phyloP scores from a whole-genome alignment of 139 green algal species.

The Micractinium sp. region DNA sequence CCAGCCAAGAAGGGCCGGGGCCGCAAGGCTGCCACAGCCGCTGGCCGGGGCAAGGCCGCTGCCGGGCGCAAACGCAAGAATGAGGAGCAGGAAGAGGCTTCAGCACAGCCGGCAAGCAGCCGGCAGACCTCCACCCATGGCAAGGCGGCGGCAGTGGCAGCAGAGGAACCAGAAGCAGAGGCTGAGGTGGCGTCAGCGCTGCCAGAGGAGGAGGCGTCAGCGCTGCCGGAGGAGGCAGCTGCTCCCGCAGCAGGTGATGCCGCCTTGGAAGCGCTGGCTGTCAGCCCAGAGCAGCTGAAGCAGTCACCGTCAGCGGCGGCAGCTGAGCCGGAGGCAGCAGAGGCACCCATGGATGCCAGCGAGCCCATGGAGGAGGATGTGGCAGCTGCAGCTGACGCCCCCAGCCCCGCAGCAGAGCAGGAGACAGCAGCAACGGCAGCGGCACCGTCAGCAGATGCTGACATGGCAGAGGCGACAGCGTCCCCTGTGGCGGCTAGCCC shows the following conservation, averaged over 20 bases:
- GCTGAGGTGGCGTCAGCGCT: background rate
- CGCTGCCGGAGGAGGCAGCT: background rate
- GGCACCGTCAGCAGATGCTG: background rate
- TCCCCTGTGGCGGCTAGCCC: background rate
- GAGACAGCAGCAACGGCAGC: background rate
- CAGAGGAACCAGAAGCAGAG: background rate
- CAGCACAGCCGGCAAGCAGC: background rate
- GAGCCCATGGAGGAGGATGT: background rate
- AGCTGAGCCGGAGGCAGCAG: background rate
- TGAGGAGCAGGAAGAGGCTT: background rate
- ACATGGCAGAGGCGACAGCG: background rate
- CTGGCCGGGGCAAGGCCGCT: slow-evolving; percentile 1
- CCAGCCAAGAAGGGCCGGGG: background rate
- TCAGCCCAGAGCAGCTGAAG: background rate
- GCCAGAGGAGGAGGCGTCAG: background rate
- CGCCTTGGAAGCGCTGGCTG: background rate
- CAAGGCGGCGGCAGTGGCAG: background rate
- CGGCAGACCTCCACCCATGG: slow-evolving; percentile 21
- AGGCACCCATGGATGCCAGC: background rate
- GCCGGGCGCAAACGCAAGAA: slow-evolving; percentile 19
- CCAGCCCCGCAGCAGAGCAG: no score
- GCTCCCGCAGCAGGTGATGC: background rate
- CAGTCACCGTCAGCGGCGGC: background rate
- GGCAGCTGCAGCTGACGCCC: background rate
- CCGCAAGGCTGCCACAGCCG: slow-evolving; percentile 7